phyloP scores from a whole-genome alignment of 2,329 filamentous ascomycete species.

The Stagonosporopsis chrysanthemi region DNA sequence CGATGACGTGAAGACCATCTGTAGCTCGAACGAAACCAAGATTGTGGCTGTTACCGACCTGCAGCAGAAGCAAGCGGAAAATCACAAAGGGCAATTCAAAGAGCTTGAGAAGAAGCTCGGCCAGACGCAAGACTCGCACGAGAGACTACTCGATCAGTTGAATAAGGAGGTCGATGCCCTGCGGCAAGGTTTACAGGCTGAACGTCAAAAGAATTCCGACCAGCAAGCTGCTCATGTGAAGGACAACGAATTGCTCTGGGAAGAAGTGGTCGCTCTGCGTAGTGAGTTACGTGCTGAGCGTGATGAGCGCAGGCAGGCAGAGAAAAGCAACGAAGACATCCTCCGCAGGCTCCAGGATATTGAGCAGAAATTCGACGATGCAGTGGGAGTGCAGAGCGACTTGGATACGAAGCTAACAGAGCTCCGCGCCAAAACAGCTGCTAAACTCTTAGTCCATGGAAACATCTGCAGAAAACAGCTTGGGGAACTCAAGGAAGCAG shows the following conservation, averaged over 20 bases:
- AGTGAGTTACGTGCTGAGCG: background rate
- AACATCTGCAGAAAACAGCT: background rate
- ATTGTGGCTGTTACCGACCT: background rate
- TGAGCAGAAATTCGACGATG: background rate
- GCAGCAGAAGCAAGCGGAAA: background rate
- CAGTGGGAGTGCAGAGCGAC: no score
- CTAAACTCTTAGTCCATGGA: background rate
- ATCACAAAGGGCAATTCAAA: background rate
- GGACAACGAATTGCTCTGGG: background rate
- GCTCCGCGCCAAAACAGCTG: background rate
- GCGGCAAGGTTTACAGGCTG: background rate
- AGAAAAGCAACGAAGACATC: background rate
- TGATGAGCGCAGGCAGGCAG: background rate
- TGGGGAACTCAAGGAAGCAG: background rate
- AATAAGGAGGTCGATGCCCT: background rate
- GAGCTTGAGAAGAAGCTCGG: background rate
- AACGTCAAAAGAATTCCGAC: background rate
- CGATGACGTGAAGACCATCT: background rate
- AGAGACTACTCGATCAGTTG: background rate
- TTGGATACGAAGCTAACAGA: background rate
- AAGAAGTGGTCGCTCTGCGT: background rate
- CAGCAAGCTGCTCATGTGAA: background rate
- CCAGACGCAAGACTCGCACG: background rate
- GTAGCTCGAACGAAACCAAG: background rate
- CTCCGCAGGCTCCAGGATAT: background rate